A percentile compares a stretch with the other conserved stretches of the same genome.
Evolutionary conservation across 2,329 filamentous ascomycete species (phyloP).

Genomic region (Alternaria arbusti): DNA sequence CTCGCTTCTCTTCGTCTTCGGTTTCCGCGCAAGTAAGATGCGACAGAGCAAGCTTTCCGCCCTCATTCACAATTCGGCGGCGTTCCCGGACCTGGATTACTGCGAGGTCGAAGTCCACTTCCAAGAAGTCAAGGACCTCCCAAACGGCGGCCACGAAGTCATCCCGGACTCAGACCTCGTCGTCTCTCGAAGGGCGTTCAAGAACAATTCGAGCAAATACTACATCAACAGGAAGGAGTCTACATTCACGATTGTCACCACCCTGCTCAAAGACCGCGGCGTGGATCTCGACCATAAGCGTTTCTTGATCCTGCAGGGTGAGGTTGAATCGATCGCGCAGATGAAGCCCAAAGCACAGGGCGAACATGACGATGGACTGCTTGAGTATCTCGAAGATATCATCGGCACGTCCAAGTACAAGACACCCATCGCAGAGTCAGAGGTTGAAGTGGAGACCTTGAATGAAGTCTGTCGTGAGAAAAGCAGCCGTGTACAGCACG

Average conservation of each 20-base stretch:
- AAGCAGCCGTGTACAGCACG: conserved; percentile 91
- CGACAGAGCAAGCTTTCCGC: conserved; percentile 97
- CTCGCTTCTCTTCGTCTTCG: conserved; percentile 97
- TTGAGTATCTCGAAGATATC: conserved; percentile 98
- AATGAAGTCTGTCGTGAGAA: conserved; percentile 97
- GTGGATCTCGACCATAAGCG: conserved; percentile 98
- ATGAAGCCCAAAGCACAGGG: conserved; percentile 97
- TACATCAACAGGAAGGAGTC: conserved; percentile 92
- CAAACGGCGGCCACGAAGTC: conserved; percentile 74
- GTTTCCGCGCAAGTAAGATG: conserved; percentile 99
- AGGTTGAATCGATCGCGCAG: conserved; percentile 97
- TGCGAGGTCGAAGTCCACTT: conserved; percentile 98
- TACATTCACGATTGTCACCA: conserved; percentile 90
- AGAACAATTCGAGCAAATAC: conserved; percentile 98
- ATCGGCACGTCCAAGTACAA: conserved; percentile 99
- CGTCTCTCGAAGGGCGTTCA: conserved; percentile 92
- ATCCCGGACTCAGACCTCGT: conserved; percentile 85
- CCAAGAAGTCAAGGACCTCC: conserved; percentile 89
- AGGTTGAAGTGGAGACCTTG: conserved; percentile 84
- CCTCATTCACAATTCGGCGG: conserved; percentile 94
- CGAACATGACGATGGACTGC: conserved; percentile 93
- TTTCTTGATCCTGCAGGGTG: conserved; percentile 95
- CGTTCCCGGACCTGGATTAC: conserved; percentile 81
- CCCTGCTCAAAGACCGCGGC: conserved; percentile 82
- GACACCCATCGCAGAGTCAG: conserved; percentile 92